phyloP scores from a whole-genome alignment of 169 alveolate genomes.

The Eimeria praecox region DNA sequence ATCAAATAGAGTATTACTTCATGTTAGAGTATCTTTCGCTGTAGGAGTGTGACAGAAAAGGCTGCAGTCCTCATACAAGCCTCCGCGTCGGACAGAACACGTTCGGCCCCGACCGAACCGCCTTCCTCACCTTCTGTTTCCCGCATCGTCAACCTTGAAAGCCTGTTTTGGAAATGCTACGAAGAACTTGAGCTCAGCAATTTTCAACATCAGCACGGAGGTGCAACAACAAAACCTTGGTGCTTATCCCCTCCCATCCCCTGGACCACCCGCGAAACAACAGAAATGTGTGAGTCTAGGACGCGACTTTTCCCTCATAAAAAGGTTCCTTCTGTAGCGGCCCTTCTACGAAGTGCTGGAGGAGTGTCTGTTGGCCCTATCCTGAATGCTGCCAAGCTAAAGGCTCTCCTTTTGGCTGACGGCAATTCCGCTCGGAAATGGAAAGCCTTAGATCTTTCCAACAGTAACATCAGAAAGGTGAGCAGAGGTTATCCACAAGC shows the following conservation, averaged over 20 bases:
- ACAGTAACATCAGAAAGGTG: conserved; percentile 49
- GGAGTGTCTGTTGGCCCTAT: conserved; percentile 48
- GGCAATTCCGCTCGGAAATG: conserved; percentile 51
- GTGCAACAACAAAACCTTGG: neutral
- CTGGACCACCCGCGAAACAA: neutral
- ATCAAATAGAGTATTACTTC: conserved; percentile 10
- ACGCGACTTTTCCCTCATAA: neutral
- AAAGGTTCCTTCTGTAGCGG: conserved; percentile 20
- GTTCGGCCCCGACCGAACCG: conserved; percentile 18
- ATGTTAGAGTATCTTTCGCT: neutral
- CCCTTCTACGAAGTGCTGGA: conserved; percentile 1
- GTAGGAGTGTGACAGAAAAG: neutral
- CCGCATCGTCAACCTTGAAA: neutral
- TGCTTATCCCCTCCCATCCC: neutral
- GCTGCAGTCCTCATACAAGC: neutral
- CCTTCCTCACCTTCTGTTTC: conserved; percentile 18
- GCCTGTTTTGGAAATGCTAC: neutral
- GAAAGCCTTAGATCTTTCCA: conserved; percentile 55
- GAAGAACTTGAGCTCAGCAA: neutral
- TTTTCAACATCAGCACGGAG: neutral
- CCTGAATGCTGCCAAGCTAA: conserved; percentile 49
- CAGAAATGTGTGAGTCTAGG: conserved; percentile 19
- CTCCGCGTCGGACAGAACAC: conserved; percentile 3
- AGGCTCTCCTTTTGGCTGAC: conserved; percentile 59
- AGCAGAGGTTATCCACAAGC: neutral